Evolutionary conservation across 73 alveolate species (phyloP).

Genomic region (Paramecium octaurelia): DNA sequence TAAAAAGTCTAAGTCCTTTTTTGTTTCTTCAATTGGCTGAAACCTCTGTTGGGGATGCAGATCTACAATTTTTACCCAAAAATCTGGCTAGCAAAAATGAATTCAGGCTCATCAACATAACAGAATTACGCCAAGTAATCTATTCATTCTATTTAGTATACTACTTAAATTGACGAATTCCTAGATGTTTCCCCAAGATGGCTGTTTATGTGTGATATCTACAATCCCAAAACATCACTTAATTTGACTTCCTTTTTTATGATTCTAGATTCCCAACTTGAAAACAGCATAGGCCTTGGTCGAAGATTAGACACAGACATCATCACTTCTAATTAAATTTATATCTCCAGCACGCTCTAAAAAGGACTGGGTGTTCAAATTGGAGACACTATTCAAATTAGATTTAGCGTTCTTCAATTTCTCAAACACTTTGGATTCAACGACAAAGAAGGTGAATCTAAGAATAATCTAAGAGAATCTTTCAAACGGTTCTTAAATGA

Average conservation of each 20-base stretch:
- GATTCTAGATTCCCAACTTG: neutral
- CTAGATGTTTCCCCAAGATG: conserved; percentile 79
- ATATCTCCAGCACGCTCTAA: neutral
- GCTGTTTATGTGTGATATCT: conserved; percentile 62
- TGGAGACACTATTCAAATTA: neutral
- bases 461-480: neutral
- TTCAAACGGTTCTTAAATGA: neutral
- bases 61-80: conserved; percentile 79
- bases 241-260: neutral
- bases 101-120: neutral
- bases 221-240: neutral
- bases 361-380: neutral
- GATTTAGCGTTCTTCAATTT: neutral
- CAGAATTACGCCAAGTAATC: neutral
- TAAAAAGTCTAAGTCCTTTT: conserved; percentile 78
- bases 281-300: conserved; percentile 35
- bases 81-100: neutral
- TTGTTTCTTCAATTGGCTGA: conserved; percentile 85
- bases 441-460: neutral
- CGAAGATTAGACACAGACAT: conserved; percentile 40
- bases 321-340: neutral
- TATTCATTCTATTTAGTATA: neutral
- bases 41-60: conserved; percentile 90
- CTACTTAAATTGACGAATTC: conserved; percentile 50
- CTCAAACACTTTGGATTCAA: neutral